phyloP scores from a whole-genome alignment of 1,139 yeast genomes.

The Protomyces macrosporus region DNA sequence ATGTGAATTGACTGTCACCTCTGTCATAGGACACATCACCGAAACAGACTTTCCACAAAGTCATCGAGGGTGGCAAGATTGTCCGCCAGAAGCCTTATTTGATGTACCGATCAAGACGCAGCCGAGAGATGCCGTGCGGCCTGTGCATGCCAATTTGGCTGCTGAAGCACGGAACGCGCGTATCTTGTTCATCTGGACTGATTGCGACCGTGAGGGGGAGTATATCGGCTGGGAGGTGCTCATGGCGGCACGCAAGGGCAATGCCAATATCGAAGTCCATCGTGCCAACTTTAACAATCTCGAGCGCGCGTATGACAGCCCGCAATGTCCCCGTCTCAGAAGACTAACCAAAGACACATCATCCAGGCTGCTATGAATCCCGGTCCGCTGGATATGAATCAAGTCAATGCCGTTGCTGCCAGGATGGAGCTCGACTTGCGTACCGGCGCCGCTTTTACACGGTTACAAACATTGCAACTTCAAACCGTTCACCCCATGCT shows the following conservation, averaged over 20 bases:
- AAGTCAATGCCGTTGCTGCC: slow-evolving; percentile 78
- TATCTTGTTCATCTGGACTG: slow-evolving; percentile 90
- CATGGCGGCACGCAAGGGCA: slow-evolving; percentile 58
- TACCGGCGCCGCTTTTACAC: slow-evolving; percentile 83
- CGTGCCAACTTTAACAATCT: slow-evolving; percentile 85
- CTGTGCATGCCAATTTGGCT: slow-evolving; percentile 64
- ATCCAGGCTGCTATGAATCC: slow-evolving; percentile 70
- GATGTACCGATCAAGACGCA: slow-evolving; percentile 56
- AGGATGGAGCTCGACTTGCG: slow-evolving; percentile 83
- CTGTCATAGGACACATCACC: slow-evolving; percentile 81
- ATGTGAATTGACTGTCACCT: slow-evolving; percentile 83
- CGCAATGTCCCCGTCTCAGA: not conserved
- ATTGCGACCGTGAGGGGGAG: slow-evolving; percentile 98
- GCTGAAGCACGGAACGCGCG: slow-evolving; percentile 58
- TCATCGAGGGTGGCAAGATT: slow-evolving; percentile 55
- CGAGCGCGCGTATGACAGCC: slow-evolving; percentile 45
- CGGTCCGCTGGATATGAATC: slow-evolving; percentile 54
- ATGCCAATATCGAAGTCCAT: slow-evolving; percentile 48
- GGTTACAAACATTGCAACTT: slow-evolving; percentile 58
- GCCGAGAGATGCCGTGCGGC: slow-evolving; percentile 42
- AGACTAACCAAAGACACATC: slow-evolving; percentile 48
- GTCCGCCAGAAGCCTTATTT: slow-evolving; percentile 62
- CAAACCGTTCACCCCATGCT: slow-evolving; percentile 36
- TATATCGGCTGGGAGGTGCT: slow-evolving; percentile 84
- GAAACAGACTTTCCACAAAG: slow-evolving; percentile 57